Base-by-base conservation (phyloP, 768 basidiomycete species). In the Tephrocybe sp. region DNA sequence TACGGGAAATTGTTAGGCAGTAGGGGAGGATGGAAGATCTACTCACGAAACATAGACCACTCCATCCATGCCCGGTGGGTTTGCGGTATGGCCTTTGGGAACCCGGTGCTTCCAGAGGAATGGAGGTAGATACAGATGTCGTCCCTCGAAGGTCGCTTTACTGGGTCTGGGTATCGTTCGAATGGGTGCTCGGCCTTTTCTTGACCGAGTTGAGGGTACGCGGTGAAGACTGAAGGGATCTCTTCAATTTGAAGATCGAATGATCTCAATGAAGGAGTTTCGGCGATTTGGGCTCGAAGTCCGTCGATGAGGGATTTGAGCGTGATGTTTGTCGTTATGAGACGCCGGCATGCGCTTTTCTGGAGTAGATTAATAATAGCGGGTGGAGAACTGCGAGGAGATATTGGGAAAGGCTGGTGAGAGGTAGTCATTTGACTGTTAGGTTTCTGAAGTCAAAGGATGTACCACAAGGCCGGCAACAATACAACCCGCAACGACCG, bases 81-180 rank as follows among this genome's bases (percentile, higher is more conserved):
- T 33, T 65, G 60, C 1, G 64, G 57, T 33, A 74, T 68, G 1
- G 72, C 60, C 43, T 72, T 73, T 0, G 73, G 71, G 20, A 68
- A 65, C 1, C 72, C 71, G 0, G 73, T 72, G 38, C 73, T 73
- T 11, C 73, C 73, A 0, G 75, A 73, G 0, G 74, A 76, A 46
- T 74, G 71, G 2, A 73, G 47, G 50, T 65, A 67, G 25, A 61
- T 48, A n/a, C 58, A 30, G 6, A 65, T 30, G 15, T 56, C 62
- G 10, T 68, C 54, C 1, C 47, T 28, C 11, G 15, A 14, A 0
- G 61, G 46, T 30, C 41, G 55, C 9, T 37, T 25, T 6, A 20
- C 3, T 7, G 57, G 50, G 11, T 30, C 3, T 10, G 57, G 57
- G 34, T 57, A 58, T 10, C 11, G 37, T 20, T 53, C 36, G n/a